phyloP scores from a whole-genome alignment of 768 basidiomycete genomes.

The Phaeolepiota aurea region DNA sequence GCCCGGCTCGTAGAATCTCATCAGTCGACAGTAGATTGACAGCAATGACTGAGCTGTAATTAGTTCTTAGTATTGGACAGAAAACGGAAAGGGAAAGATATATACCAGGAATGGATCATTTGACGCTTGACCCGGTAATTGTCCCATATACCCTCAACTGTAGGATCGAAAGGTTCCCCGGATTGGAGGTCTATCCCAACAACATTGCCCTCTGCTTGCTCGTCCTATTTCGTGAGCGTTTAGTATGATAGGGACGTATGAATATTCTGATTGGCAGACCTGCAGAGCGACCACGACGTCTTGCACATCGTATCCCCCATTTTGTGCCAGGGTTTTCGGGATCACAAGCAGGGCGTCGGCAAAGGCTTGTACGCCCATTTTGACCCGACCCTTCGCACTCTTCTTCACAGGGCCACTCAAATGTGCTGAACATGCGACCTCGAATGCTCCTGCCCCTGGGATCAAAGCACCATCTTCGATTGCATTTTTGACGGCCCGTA shows the following conservation, averaged over 20 bases:
- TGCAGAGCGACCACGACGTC: slow-evolving; percentile 89
- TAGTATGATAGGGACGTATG: not conserved
- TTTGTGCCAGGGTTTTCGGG: slow-evolving; percentile 93
- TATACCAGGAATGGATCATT: slow-evolving; percentile 94
- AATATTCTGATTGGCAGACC: slow-evolving; percentile 30
- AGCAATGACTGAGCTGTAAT: slow-evolving; percentile 78
- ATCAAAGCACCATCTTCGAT: slow-evolving; percentile 84
- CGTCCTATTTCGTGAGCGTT: slow-evolving; percentile 58
- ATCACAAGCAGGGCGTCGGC: slow-evolving; percentile 92
- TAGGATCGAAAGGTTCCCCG: slow-evolving; percentile 95
- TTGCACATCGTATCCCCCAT: slow-evolving; percentile 96
- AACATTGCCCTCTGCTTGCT: slow-evolving; percentile 86
- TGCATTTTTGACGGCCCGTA: slow-evolving; percentile 94
- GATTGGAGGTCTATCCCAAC: slow-evolving; percentile 90
- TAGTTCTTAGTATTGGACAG: slow-evolving; percentile 14
- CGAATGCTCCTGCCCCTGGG: slow-evolving; percentile 98
- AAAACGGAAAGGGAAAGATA: slow-evolving; percentile 5
- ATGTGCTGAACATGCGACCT: slow-evolving; percentile 85
- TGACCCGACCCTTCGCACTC: slow-evolving; percentile 84
- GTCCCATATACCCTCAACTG: slow-evolving; percentile 95
- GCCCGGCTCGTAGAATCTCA: slow-evolving; percentile 87
- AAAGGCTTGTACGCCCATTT: slow-evolving; percentile 96
- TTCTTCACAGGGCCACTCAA: slow-evolving; percentile 75
- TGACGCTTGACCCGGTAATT: slow-evolving; percentile 98
- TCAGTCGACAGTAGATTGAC: slow-evolving; percentile 93